phyloP scores from a whole-genome alignment of 305 asterid species.

The Solanum aculeatissimum region DNA sequence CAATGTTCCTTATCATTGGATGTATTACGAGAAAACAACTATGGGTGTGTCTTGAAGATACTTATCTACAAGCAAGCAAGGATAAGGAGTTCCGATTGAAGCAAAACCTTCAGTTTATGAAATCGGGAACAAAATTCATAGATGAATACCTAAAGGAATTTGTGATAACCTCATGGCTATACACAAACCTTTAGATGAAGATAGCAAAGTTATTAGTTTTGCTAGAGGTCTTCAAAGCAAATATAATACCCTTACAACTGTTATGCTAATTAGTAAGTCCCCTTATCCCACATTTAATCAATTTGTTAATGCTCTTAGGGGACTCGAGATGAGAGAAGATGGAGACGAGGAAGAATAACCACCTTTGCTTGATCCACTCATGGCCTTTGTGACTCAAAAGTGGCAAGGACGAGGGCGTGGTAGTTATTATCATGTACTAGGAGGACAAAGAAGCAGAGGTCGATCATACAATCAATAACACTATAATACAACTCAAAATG shows the following conservation, averaged over 20 bases:
- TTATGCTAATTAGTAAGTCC: background rate
- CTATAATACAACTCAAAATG: background rate
- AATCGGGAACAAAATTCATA: background rate
- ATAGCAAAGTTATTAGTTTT: background rate
- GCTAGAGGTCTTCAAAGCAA: background rate
- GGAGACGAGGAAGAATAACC: background rate
- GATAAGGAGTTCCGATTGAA: background rate
- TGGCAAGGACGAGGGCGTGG: background rate
- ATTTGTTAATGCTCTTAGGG: background rate
- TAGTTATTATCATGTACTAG: background rate
- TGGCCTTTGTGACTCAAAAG: background rate
- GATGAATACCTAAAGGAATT: background rate
- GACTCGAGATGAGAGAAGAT: background rate
- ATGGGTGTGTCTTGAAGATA: background rate
- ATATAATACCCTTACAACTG: background rate
- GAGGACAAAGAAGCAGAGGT: background rate
- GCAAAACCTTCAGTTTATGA: background rate
- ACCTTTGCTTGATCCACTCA: background rate
- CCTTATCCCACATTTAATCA: background rate
- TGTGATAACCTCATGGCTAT: background rate
- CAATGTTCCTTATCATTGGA: background rate
- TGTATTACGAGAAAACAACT: background rate
- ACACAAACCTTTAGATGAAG: background rate
- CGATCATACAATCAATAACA: background rate
- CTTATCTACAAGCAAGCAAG: background rate